Evolutionary conservation across 2,329 filamentous ascomycete genomes (phyloP), one percentile per base, ranked within the genome.

Genomic region (Fusarium sublunatum): DNA sequence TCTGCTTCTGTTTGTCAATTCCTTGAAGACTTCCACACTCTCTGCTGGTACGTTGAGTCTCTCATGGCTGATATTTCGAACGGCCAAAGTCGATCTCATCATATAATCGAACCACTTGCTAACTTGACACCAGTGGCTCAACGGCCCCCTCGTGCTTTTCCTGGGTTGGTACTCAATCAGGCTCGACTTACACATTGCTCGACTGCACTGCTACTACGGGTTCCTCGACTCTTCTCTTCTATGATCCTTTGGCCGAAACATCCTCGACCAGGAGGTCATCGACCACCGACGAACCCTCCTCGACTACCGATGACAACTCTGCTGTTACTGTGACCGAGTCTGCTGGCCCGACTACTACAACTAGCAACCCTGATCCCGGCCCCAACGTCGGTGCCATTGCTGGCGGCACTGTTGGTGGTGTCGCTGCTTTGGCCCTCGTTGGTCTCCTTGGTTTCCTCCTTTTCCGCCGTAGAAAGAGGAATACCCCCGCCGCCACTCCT

Each of bases 341-440:
- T 48, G 51, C 55, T 11, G 40, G 53, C 19, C 19, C 19, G 19
- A 19, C 19, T 19, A 19, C 19, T 15, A 15, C 59, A 9, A 48
- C 54, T 9, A 35, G 53, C 13, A 43, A 73, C 8, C 68, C 78
- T 38, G 71, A 69, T 6, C 76, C 75, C 35, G 53, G 53, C 1
- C 68, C 73, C 7, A 72, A 74, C 46, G 68, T 77, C 10, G 81
- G 78, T 6, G 75, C 80, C 13, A 83, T 84, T 39, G 79, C 72
- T 7, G 81, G 81, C 10, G 81, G 81, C 25, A 74, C 76, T 4
- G 78, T 83, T 9, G 81, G 80, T n/a, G 81, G 81, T 11, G 75
- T 81, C 4, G 77, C 69, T 1, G 75, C 67, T 12, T 63, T 83
- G 19, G 76, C 71, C 3, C 67, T 83, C n/a, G 70, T 83, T 40